These are phyloP conservation scores for Ceratocystiopsis minuta DNA, from an alignment of 2,329 filamentous ascomycete species.

Conservation along the genomic window DNA sequence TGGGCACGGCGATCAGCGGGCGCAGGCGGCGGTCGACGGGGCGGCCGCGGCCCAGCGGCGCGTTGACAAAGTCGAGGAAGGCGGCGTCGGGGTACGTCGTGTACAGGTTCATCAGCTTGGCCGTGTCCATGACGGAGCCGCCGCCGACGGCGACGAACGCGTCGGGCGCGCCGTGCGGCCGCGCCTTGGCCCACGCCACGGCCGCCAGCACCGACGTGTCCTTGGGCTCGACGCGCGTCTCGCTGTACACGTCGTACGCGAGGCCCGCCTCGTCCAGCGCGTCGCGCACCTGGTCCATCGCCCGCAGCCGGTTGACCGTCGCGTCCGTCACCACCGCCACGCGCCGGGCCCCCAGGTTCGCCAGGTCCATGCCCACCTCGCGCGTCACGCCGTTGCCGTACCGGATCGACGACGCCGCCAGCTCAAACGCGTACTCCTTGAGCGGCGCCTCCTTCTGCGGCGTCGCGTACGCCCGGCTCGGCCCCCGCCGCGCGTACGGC, in stretches of 20 bases:
- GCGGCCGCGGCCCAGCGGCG: slow-evolving; percentile 68
- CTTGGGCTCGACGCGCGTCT: slow-evolving; percentile 72
- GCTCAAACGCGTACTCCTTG: slow-evolving; percentile 97
- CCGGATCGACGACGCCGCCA: slow-evolving; percentile 87
- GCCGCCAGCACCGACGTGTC: slow-evolving; percentile 86
- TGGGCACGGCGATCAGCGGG: slow-evolving; percentile 68
- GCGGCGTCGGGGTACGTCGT: slow-evolving; percentile 77
- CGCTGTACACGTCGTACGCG: slow-evolving; percentile 62
- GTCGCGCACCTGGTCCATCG: slow-evolving; percentile 78
- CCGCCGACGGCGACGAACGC: slow-evolving; percentile 84
- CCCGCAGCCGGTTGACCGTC: slow-evolving; percentile 64
- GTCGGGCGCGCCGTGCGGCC: slow-evolving; percentile 46
- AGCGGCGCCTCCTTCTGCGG: slow-evolving; percentile 52
- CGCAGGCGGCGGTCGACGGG: slow-evolving; percentile 54
- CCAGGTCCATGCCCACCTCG: slow-evolving; percentile 95
- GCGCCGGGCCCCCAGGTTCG: slow-evolving; percentile 70
- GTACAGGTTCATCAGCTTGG: slow-evolving; percentile 97
- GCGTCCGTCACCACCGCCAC: slow-evolving; percentile 86
- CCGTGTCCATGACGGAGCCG: slow-evolving; percentile 93
- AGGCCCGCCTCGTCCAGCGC: slow-evolving; percentile 64
- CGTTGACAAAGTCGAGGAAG: slow-evolving; percentile 96
- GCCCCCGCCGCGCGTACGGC: slow-evolving; percentile 22
- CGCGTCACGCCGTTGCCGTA: slow-evolving; percentile 87
- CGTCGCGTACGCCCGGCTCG: slow-evolving; percentile 46
- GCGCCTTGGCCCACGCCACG: slow-evolving; percentile 64